Conservation (phyloP, 805 yeast genomes). For the Wickerhamomyces sydowiorum region DNA sequence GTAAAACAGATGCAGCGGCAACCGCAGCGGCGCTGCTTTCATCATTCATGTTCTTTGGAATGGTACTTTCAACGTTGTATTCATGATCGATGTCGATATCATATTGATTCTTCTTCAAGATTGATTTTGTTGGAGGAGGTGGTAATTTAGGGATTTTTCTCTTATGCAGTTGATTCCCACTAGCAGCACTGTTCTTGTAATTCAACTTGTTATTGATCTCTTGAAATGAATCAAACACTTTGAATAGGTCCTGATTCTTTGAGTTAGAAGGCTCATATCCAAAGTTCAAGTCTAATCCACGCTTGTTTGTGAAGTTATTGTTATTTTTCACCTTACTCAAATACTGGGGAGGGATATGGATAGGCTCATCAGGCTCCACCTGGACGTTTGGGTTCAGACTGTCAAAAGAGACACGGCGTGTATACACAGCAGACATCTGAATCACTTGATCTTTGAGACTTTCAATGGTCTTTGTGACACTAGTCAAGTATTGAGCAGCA, state of each 20-base stretch:
- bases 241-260: constrained; percentile 8
- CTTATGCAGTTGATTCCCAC: constrained; percentile 1
- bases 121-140: constrained; percentile 19
- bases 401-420: constrained; percentile 21
- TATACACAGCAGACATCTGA: constrained; percentile 7
- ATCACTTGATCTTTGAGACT: too few relatives aligned
- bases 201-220: constrained; percentile 2
- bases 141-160: constrained; percentile 19
- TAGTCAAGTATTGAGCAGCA: too few relatives aligned
- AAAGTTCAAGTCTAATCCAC: constrained; percentile 13
- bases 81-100: neutral
- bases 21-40: neutral
- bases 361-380: constrained; percentile 15
- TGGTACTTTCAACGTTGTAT: neutral
- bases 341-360: constrained; percentile 22
- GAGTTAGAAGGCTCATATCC: constrained; percentile 14
- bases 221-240: constrained; percentile 14
- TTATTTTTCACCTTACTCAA: neutral
- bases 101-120: constrained; percentile 10
- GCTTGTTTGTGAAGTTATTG: neutral
- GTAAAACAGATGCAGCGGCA: neutral
- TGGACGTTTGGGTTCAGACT: constrained; percentile 15
- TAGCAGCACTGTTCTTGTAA: too few relatives aligned
- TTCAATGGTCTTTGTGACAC: too few relatives aligned
- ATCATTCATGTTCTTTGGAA: neutral